phyloP scores from a whole-genome alignment of 371 early-diverging fungal species.

The Sporodiniella umbellata region DNA sequence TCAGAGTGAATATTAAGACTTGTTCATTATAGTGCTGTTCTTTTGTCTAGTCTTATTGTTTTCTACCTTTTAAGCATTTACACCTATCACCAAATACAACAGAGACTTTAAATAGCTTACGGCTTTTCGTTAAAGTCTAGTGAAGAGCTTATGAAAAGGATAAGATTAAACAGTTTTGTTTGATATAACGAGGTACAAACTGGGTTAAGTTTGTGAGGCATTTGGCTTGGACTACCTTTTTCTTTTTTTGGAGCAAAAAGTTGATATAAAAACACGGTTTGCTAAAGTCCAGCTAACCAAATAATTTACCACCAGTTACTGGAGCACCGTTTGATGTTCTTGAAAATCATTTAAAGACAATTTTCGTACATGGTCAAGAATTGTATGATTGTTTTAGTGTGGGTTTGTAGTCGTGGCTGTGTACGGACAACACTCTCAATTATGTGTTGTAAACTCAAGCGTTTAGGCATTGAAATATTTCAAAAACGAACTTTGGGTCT shows the following conservation, averaged over 20 bases:
- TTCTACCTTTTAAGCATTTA: too few species aligned
- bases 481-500: slow-evolving; percentile 5
- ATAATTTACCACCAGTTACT: neutral
- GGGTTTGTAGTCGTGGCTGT: neutral
- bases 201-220: neutral
- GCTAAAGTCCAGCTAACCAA: slow-evolving; percentile 1
- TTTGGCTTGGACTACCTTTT: neutral
- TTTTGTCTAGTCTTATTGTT: too few species aligned
- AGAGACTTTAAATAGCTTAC: too few species aligned
- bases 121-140: neutral
- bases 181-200: neutral
- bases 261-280: neutral
- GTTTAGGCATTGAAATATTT: slow-evolving; percentile 2
- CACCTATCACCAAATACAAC: too few species aligned
- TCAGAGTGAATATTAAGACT: too few species aligned
- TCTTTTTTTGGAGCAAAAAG: neutral
- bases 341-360: neutral
- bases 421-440: neutral
- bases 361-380: neutral
- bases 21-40: too few species aligned
- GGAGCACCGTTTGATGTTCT: slow-evolving; percentile 1
- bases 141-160: neutral
- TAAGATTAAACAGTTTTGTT: neutral
- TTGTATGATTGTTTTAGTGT: neutral
- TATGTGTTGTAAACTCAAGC: neutral